Percentiles rank a stretch among this genome's conserved stretches.
phyloP scores from a whole-genome alignment of 225 moss, liverwort and hornwort species.

The Asterella californica region DNA sequence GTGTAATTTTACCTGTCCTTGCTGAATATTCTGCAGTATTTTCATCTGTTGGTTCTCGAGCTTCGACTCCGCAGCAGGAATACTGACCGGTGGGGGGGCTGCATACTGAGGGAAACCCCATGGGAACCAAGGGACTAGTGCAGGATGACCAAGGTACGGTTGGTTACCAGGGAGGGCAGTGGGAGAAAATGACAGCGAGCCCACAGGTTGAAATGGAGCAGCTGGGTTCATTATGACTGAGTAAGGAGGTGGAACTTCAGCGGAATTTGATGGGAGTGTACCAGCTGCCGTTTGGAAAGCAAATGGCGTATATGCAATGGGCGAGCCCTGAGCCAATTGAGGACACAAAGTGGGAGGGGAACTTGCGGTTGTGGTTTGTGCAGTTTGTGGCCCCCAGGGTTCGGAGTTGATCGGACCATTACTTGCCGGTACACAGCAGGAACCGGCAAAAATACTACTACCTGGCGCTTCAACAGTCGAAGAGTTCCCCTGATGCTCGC shows the following conservation, averaged over 20 bases:
- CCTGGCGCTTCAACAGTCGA: neutral
- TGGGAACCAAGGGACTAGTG: slow-evolving; percentile 14
- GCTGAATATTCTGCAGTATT: slow-evolving; percentile 13
- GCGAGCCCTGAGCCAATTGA: neutral
- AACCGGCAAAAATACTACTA: neutral
- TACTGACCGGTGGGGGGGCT: neutral
- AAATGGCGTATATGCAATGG: neutral
- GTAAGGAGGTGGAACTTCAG: neutral
- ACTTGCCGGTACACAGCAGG: neutral
- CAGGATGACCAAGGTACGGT: slow-evolving; percentile 7
- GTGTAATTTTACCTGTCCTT: slow-evolving; percentile 1
- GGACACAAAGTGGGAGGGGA: neutral
- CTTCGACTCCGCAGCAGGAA: neutral
- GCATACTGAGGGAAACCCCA: slow-evolving; percentile 13
- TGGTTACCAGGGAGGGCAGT: neutral
- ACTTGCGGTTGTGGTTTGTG: neutral
- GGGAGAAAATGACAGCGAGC: neutral
- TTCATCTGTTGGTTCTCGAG: neutral
- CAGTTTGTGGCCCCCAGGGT: neutral
- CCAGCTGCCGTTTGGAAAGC: too few species aligned
- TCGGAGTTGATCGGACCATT: neutral
- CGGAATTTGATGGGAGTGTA: neutral
- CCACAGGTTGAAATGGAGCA: neutral
- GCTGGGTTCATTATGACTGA: neutral
- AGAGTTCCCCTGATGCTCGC: neutral